Evolutionary conservation across 1,284 basidiomycete species (phyloP), one percentile per base, ranked within the genome.

Genomic region (Thecaphora thlaspeos): DNA sequence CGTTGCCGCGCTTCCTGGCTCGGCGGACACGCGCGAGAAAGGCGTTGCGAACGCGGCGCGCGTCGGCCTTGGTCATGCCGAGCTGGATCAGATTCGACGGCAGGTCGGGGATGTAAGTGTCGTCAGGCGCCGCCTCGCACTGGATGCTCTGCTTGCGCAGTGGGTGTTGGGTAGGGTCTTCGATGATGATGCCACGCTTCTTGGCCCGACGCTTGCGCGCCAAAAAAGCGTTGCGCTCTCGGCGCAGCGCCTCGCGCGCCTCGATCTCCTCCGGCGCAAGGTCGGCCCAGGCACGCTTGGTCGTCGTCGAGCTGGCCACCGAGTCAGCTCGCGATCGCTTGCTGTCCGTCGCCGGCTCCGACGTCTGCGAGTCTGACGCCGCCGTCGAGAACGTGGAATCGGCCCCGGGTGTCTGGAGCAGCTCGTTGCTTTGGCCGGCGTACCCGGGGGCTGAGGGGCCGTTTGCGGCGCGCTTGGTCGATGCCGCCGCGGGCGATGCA

Each of bases 31-130:
- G 54, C 22, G 66, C 66, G 2, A 69, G 53, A 48, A 61, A 69
- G 2, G 66, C 66, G 30, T 69, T 69, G 42, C 66, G 58, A 2
- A 57, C 58, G 22, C 66, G 52, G 12, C 66, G 58, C 30, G 66
- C 66, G 32, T 65, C 66, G 0, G 56, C 59, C 17, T 53, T 69
- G 11, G 59, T 43, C 66, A 69, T 69, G 9, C 66, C 66, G 14
- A 60, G 49, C 36, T 46, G 44, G 36, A 61, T 56, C 14, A 69
- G 54, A 43, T 56, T 54, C 39, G 66, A 69, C 18, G 66, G 66
- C 36, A 69, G 53, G 40, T 65, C 66, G 3, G 66, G 66, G 12
- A 68, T 68, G 42, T 63, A 68, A 1, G 60, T 59, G 53, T 62
- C 59, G 17, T 60, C 55, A 0, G 64, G 64, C 4, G 60, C 64